Base-by-base conservation (phyloP, 495 filamentous ascomycete genomes). In the Penicillium bovifimosum region DNA sequence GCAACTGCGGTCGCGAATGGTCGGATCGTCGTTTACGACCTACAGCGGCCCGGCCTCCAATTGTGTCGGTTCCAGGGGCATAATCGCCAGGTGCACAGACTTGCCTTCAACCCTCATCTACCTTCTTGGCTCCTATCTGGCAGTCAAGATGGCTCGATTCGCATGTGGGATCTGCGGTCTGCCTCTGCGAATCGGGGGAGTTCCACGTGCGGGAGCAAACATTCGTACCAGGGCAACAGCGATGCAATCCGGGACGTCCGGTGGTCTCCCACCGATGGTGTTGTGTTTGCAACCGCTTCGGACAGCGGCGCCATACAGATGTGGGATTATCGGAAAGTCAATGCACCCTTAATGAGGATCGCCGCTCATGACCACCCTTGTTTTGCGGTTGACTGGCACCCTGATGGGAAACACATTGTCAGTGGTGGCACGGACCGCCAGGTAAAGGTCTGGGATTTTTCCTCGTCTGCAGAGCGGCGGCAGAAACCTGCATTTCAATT, bases 401-500 rank as follows among this genome's bases (percentile, higher is more conserved):
- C 90, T 1, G 92, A 96, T 66, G 93, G 93, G 27, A 87, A 87
- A 52, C 88, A 97, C 66, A 74, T 96, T 13, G 84, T 87, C 33
- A 96, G 89, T 62, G 90, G 86, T 20, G 86, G 91, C 33, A 76
- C 80, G 20, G 93, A 98, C 64, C 82, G 83, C 53, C 86, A 84
- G 44, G 87, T 95, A 58, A 84, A 91, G 62, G 83, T 97, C 29
- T 98, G 95, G 95, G 90, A 97, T 66, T 79, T 96, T 61, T 86
- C 86, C 9, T 76, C 79, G n/a, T 82, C 80, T 26, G 81, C 83
- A 26, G 84, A 89, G 55, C 84, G 88, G 62, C 80, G 88, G 41
- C 89, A 90, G 67, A 96, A 93, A 63, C 79, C 91, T 10, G 65
- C 68, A 10, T 81, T 75, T 56, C 72, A 78, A 34, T 70, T 86